Percentiles rank a stretch among this genome's conserved stretches.
Evolutionary conservation across 192 early-diverging fungal species (phyloP).

Genomic region (Umbelopsis ramanniana): DNA sequence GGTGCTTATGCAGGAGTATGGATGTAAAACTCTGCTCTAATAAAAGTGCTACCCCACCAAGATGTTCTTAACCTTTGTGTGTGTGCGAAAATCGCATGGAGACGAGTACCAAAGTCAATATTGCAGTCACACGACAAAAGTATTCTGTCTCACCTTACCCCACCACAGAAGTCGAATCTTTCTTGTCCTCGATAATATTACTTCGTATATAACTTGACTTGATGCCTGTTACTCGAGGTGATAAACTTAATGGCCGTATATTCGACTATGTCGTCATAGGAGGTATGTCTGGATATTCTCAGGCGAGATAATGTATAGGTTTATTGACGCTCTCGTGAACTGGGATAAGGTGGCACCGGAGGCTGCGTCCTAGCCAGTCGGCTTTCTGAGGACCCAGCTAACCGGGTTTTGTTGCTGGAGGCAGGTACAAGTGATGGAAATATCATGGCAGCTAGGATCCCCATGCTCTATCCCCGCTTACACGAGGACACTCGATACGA

Average conservation of each 20-base stretch:
- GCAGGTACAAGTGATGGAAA: conserved; percentile 6
- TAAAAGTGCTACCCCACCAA: background rate
- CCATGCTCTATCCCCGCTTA: conserved; percentile 1
- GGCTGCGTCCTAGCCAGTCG: conserved; percentile 15
- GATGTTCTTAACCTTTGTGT: background rate
- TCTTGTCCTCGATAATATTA: background rate
- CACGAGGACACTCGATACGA: background rate
- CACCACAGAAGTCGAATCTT: background rate
- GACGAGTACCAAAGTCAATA: no score
- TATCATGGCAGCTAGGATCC: background rate
- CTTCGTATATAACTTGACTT: background rate
- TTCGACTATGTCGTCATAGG: conserved; percentile 12
- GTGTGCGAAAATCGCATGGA: conserved; percentile 2
- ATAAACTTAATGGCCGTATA: background rate
- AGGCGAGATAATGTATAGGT: background rate
- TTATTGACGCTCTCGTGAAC: background rate
- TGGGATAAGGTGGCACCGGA: background rate
- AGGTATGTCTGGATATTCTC: background rate
- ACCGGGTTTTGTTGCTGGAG: background rate
- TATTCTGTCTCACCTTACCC: no score
- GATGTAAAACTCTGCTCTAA: conserved; percentile 21
- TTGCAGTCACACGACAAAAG: no score
- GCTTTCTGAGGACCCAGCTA: conserved; percentile 3
- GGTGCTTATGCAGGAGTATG: conserved; percentile 46
- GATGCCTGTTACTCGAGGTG: background rate